Conservation (phyloP, 2,329 filamentous ascomycete species). For the Leptographium galeiforme region DNA sequence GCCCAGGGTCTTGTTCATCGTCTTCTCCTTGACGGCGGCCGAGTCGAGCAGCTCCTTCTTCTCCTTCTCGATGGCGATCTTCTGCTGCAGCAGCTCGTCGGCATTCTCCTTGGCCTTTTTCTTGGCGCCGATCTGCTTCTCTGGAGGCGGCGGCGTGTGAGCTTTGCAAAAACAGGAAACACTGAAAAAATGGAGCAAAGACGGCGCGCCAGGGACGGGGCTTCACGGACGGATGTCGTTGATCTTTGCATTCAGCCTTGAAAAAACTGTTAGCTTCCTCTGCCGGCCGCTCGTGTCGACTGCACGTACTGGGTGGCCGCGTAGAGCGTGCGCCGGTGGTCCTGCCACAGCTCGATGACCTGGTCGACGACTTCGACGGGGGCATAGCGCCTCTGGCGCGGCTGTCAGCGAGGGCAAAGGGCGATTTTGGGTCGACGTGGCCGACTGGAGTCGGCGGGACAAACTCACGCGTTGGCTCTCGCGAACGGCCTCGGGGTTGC, state of each 20-base stretch:
- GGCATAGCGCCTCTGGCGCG: constrained; percentile 51
- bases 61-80: constrained; percentile 50
- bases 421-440: background rate
- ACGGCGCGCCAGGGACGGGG: background rate
- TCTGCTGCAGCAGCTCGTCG: constrained; percentile 64
- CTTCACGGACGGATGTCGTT: constrained; percentile 39
- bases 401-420: background rate
- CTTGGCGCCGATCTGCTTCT: constrained; percentile 32
- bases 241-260: constrained; percentile 58
- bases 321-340: constrained; percentile 51
- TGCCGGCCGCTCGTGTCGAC: background rate
- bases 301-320: constrained; percentile 44
- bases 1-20: constrained; percentile 65
- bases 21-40: constrained; percentile 57
- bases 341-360: constrained; percentile 75
- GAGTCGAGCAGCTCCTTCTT: constrained; percentile 68
- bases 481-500: constrained; percentile 80
- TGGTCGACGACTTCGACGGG: constrained; percentile 78
- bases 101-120: constrained; percentile 94
- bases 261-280: background rate
- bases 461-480: constrained; percentile 58
- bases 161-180: background rate
- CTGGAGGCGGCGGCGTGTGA: background rate
- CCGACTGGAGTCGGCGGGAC: background rate
- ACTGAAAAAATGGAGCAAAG: too few species aligned